Percentiles rank a stretch among this genome's conserved stretches.
These are phyloP conservation scores for Vitis hybrid DNA, from an alignment of 177 flowering plant genomes.

Conservation along the genomic window DNA sequence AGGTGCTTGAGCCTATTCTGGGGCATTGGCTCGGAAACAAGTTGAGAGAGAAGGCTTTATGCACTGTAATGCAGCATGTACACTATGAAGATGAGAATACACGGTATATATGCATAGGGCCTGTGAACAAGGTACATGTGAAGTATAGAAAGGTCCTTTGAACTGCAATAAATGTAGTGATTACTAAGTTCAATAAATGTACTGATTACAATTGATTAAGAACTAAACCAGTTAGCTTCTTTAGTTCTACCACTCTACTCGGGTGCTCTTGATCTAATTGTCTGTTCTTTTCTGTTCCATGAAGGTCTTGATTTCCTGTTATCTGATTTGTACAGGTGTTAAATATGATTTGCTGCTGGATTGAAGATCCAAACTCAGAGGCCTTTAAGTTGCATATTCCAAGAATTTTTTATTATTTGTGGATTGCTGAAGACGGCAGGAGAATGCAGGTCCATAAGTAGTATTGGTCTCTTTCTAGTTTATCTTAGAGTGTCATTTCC, in stretches of 20 bases:
- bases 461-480: background rate
- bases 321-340: slow-evolving; percentile 35
- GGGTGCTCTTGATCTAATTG: background rate
- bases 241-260: no score
- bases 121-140: no score
- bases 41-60: slow-evolving; percentile 61
- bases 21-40: no score
- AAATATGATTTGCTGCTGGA: slow-evolving; percentile 75
- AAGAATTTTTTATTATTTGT: slow-evolving; percentile 45
- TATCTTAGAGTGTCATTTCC: background rate
- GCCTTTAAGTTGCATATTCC: slow-evolving; percentile 65
- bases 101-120: no score
- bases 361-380: slow-evolving; percentile 63
- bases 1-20: slow-evolving; percentile 28
- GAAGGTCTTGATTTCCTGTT: background rate
- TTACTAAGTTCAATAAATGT: no score
- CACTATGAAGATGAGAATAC: slow-evolving; percentile 31
- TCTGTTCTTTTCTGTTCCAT: background rate
- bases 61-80: slow-evolving; percentile 56
- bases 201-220: no score
- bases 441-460: slow-evolving; percentile 54
- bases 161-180: no score
- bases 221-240: no score
- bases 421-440: slow-evolving; percentile 83
- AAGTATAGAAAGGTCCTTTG: no score